phyloP scores from a whole-genome alignment of 805 yeast species.

The Kodamaea nitidulidarum region DNA sequence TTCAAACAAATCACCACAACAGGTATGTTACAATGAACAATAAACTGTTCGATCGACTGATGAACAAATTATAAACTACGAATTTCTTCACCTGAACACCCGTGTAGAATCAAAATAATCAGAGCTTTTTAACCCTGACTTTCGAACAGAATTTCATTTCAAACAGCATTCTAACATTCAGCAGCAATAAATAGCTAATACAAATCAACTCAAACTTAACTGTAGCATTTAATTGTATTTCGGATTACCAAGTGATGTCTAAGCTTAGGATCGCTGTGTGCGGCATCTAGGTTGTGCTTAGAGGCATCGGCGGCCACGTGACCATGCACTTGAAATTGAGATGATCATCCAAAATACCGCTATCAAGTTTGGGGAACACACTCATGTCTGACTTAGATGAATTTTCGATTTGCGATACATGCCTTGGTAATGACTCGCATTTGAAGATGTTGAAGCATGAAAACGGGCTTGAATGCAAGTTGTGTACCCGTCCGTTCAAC shows the following conservation, averaged over 20 bases:
- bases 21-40: constrained; percentile 7
- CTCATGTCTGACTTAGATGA: constrained; percentile 12
- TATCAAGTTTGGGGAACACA: not conserved
- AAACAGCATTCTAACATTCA: constrained; percentile 2
- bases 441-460: constrained; percentile 67
- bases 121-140: constrained; percentile 72
- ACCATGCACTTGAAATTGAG: not conserved
- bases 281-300: no score
- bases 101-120: constrained; percentile 54
- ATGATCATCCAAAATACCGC: constrained; percentile 3
- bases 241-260: no score
- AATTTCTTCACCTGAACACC: constrained; percentile 70
- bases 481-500: constrained; percentile 82
- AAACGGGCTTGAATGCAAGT: constrained; percentile 76
- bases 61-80: constrained; percentile 38
- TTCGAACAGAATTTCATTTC: not conserved
- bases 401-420: constrained; percentile 64
- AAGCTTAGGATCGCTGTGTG: no score
- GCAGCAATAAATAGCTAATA: constrained; percentile 5
- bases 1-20: constrained; percentile 3
- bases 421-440: constrained; percentile 66
- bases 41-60: constrained; percentile 16
- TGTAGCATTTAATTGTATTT: not conserved
- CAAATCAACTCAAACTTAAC: constrained; percentile 3
- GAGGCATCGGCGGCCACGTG: no score